Percentiles rank a stretch among this genome's conserved stretches.
Conservation (phyloP, 768 basidiomycete species). For the Auriscalpium microsporum region DNA sequence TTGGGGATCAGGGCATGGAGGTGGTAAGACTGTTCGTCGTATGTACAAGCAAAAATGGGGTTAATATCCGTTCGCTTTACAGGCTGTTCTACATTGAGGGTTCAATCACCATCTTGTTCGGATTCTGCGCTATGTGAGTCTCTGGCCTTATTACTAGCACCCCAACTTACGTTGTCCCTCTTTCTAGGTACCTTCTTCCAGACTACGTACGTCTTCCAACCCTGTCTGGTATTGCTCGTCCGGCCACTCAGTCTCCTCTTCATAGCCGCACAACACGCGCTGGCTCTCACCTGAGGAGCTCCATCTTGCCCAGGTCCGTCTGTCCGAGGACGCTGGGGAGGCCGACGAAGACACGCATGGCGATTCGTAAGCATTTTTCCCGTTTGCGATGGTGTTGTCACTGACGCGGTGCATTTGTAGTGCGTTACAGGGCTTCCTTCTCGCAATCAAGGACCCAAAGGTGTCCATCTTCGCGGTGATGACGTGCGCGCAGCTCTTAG, state of each 20-base stretch:
- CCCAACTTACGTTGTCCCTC: neutral
- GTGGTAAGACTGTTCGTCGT: conserved; percentile 33
- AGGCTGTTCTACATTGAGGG: conserved; percentile 75
- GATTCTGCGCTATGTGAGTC: conserved; percentile 44
- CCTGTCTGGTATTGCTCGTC: neutral
- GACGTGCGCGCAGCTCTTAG: conserved; percentile 40
- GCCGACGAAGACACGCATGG: conserved; percentile 50
- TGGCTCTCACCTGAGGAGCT: conserved; percentile 46
- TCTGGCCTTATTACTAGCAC: neutral
- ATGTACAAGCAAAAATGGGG: neutral
- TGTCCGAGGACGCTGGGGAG: conserved; percentile 62
- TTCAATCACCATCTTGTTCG: conserved; percentile 51
- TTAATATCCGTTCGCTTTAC: neutral
- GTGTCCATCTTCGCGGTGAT: conserved; percentile 47
- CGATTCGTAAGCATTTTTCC: conserved; percentile 40
- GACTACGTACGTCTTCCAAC: conserved; percentile 39
- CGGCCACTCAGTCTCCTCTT: neutral
- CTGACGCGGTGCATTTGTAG: conserved; percentile 21
- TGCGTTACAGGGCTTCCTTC: conserved; percentile 39
- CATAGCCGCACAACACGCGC: conserved; percentile 51
- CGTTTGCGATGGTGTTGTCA: too few species aligned
- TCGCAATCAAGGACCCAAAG: conserved; percentile 50
- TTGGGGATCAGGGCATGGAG: conserved; percentile 63
- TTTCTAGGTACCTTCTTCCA: conserved; percentile 43
- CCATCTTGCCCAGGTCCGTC: conserved; percentile 54